A percentile compares a stretch with the other conserved stretches of the same genome.
These are phyloP conservation scores for Cadophora sp. DNA, from an alignment of 2,329 filamentous ascomycete genomes.

Conservation along the genomic window DNA sequence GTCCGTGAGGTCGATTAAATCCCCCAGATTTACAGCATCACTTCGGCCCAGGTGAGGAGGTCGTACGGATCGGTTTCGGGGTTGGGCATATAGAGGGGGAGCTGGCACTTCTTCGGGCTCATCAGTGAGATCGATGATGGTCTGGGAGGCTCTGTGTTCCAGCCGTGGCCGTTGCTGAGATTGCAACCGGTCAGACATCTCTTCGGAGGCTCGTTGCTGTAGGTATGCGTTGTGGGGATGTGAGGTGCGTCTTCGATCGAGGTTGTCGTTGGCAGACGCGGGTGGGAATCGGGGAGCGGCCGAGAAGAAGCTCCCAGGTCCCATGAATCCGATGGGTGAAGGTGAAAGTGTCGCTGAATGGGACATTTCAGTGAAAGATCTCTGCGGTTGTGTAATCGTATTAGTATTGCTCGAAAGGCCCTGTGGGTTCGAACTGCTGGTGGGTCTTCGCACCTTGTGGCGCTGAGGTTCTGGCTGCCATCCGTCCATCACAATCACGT, in stretches of 20 bases:
- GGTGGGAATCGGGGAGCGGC: conserved; percentile 19
- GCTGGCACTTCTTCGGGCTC: conserved; percentile 38
- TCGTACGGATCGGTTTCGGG: conserved; percentile 29
- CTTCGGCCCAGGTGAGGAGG: conserved; percentile 42
- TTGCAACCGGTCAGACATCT: conserved; percentile 37
- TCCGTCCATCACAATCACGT: conserved; percentile 36
- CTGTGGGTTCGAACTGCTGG: conserved; percentile 12
- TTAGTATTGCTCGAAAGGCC: conserved; percentile 23
- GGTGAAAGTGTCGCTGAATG: conserved; percentile 40
- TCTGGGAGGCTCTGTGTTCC: conserved; percentile 40
- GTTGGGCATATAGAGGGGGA: background rate
- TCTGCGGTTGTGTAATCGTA: conserved; percentile 32
- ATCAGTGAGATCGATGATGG: conserved; percentile 45
- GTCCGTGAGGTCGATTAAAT: conserved; percentile 60
- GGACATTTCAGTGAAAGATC: conserved; percentile 43
- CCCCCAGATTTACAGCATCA: conserved; percentile 36
- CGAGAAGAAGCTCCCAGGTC: conserved; percentile 29
- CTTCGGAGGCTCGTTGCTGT: conserved; percentile 28
- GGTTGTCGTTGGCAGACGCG: conserved; percentile 25
- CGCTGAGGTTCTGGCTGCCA: conserved; percentile 31
- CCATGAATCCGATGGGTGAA: conserved; percentile 37
- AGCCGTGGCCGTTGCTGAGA: conserved; percentile 34
- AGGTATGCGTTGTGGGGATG: conserved; percentile 40
- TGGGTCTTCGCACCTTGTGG: conserved; percentile 38
- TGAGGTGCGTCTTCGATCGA: conserved; percentile 37